phyloP scores from a whole-genome alignment of 345 rosid species.

The Murraya koenigii region DNA sequence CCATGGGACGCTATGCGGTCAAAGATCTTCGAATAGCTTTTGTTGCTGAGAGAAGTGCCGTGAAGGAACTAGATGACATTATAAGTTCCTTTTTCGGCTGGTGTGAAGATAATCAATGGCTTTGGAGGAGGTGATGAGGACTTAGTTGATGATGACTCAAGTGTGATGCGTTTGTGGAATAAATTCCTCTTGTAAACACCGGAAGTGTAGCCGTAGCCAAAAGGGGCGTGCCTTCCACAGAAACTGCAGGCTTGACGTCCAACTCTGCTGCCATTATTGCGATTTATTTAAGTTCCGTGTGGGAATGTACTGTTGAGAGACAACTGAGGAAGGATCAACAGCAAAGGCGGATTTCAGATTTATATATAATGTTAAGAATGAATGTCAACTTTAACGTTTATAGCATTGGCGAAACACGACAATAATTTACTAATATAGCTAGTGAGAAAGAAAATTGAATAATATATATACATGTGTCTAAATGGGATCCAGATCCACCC shows the following conservation, averaged over 20 bases:
- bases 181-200: slow-evolving; percentile 8
- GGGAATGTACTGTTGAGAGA: not conserved
- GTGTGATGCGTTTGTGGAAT: not conserved
- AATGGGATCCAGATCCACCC: too few relatives aligned
- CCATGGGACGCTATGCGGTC: slow-evolving; percentile 41
- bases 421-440: too few relatives aligned
- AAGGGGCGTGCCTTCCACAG: not conserved
- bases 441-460: too few relatives aligned
- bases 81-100: slow-evolving; percentile 24
- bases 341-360: not conserved
- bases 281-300: not conserved
- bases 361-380: too few relatives aligned
- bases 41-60: slow-evolving; percentile 26
- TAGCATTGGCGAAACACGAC: too few relatives aligned
- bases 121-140: slow-evolving; percentile 23
- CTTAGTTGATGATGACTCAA: not conserved
- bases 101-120: slow-evolving; percentile 29
- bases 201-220: not conserved
- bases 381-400: too few relatives aligned
- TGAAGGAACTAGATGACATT: slow-evolving; percentile 38
- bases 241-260: not conserved
- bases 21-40: slow-evolving; percentile 32
- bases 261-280: not conserved
- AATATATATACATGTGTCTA: too few relatives aligned
- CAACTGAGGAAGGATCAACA: not conserved